phyloP scores from a whole-genome alignment of 2,329 filamentous ascomycete genomes.

The Nemania sp. region DNA sequence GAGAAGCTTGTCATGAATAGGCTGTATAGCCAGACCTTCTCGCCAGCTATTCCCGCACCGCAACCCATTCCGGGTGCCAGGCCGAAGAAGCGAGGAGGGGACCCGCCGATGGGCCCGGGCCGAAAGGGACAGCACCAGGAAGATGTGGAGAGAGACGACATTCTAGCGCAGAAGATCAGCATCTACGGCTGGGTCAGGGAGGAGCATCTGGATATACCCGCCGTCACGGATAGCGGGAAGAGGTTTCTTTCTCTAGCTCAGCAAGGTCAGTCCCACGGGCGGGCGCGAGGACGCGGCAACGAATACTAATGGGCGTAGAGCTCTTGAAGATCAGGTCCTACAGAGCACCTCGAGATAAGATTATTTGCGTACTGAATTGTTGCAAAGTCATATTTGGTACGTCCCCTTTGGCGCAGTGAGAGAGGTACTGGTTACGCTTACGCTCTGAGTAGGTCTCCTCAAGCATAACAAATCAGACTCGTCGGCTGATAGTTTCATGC shows the following conservation, averaged over 20 bases:
- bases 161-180: conserved; percentile 93
- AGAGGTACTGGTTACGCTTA: conserved; percentile 22
- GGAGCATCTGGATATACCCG: conserved; percentile 89
- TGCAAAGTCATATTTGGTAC: conserved; percentile 98
- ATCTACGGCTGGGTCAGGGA: conserved; percentile 96
- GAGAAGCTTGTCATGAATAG: conserved; percentile 99
- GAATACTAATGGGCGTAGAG: conserved; percentile 59
- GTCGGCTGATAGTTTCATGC: conserved; percentile 94
- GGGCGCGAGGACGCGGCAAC: conserved; percentile 9
- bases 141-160: conserved; percentile 93
- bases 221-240: conserved; percentile 81
- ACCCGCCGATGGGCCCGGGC: conserved; percentile 76
- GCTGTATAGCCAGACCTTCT: conserved; percentile 94
- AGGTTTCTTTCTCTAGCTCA: conserved; percentile 89
- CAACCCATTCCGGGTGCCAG: conserved; percentile 72
- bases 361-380: conserved; percentile 97
- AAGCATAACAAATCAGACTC: conserved; percentile 93
- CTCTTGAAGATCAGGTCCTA: conserved; percentile 96
- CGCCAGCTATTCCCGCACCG: conserved; percentile 84
- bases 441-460: conserved; percentile 65
- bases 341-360: conserved; percentile 94
- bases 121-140: conserved; percentile 94
- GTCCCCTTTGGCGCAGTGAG: conserved; percentile 30
- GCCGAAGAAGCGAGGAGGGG: conserved; percentile 69
- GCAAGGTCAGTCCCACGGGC: conserved; percentile 63